Conservation (phyloP, 1,139 yeast genomes). For the Taiozyma sp. region DNA sequence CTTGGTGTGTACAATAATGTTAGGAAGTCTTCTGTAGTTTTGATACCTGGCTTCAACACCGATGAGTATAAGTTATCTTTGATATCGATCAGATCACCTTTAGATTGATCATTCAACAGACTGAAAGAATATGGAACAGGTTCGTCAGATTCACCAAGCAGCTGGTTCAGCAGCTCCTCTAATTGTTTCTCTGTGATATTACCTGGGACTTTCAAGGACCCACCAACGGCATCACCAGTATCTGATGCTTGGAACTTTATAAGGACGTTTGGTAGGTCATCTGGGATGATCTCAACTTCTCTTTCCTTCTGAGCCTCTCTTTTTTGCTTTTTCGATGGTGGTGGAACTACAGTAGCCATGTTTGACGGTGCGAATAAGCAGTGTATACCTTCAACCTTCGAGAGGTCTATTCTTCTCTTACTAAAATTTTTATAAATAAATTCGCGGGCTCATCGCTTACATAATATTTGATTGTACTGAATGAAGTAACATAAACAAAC, state of each 20-base stretch:
- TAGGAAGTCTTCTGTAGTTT: constrained; percentile 89
- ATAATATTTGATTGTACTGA: constrained; percentile 3
- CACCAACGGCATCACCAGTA: constrained; percentile 86
- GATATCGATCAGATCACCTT: constrained; percentile 59
- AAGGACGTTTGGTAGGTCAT: constrained; percentile 80
- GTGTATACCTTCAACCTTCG: background rate
- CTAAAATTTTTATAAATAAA: constrained; percentile 4
- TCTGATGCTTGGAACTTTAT: constrained; percentile 91
- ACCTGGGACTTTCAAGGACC: constrained; percentile 89
- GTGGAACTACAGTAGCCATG: constrained; percentile 95
- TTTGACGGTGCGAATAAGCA: background rate
- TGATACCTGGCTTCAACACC: constrained; percentile 78
- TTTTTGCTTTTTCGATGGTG: constrained; percentile 87
- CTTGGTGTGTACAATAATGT: constrained; percentile 92
- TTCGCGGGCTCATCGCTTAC: constrained; percentile 15
- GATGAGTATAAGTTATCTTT: constrained; percentile 73
- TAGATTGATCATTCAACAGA: constrained; percentile 43
- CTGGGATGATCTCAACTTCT: constrained; percentile 71
- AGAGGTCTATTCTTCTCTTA: background rate
- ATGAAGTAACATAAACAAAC: background rate
- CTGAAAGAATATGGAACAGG: constrained; percentile 91
- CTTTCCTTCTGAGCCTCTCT: constrained; percentile 79
- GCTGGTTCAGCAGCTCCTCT: constrained; percentile 78
- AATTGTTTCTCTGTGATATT: constrained; percentile 80
- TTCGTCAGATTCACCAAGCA: constrained; percentile 62